Conservation (phyloP, 345 rosid genomes). For the Trapa incisa region DNA sequence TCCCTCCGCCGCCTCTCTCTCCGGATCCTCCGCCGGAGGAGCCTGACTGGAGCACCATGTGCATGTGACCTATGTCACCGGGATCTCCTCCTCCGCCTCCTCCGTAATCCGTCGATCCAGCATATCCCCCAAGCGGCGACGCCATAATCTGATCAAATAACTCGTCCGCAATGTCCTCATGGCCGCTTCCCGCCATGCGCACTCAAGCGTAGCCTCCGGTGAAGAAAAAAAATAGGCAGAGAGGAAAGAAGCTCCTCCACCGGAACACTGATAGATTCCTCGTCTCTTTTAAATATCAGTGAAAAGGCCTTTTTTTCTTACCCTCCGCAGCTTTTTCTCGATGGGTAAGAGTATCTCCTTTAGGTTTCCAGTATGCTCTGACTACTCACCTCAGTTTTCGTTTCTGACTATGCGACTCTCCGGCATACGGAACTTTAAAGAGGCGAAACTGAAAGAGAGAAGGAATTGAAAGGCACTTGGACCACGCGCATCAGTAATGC, state of each 20-base stretch:
- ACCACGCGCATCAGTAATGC: neutral
- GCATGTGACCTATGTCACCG: slow-evolving; percentile 14
- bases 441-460: neutral
- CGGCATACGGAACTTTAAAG: neutral
- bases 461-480: neutral
- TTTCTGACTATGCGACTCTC: neutral
- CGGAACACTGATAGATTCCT: neutral
- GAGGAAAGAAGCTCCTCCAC: neutral
- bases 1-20: slow-evolving; percentile 8
- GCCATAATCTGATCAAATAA: slow-evolving; percentile 65
- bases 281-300: neutral
- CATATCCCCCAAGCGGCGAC: slow-evolving; percentile 33
- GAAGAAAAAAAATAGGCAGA: neutral
- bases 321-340: neutral
- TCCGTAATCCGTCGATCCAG: slow-evolving; percentile 9
- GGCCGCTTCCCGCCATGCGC: slow-evolving; percentile 41
- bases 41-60: slow-evolving; percentile 49
- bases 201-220: neutral
- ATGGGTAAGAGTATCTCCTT: neutral
- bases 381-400: neutral
- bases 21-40: slow-evolving; percentile 19
- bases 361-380: neutral
- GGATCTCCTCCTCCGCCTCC: slow-evolving; percentile 7
- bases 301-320: neutral
- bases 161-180: slow-evolving; percentile 49